Conservation (phyloP, 169 alveolate genomes). For the Amoebophrya sp. region DNA sequence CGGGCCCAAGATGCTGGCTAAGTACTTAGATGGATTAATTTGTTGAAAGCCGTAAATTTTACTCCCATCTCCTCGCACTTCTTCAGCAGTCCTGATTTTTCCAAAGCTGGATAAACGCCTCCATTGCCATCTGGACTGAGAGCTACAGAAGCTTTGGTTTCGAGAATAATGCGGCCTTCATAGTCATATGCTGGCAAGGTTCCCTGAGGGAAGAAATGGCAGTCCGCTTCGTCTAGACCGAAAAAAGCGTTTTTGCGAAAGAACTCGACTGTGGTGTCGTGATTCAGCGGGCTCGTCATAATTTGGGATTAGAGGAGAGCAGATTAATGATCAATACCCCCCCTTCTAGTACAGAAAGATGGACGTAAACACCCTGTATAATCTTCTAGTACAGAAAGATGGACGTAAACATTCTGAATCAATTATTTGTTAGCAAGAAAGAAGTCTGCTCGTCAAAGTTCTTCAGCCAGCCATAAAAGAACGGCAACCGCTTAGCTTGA, state of each 20-base stretch:
- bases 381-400: too few species aligned
- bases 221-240: conserved; percentile 56
- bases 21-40: too few species aligned
- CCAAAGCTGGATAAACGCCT: conserved; percentile 64
- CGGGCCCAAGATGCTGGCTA: too few species aligned
- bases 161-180: conserved; percentile 60
- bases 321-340: too few species aligned
- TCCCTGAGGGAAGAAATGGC: conserved; percentile 64
- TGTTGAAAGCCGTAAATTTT: too few species aligned
- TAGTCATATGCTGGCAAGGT: conserved; percentile 64
- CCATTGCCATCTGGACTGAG: conserved; percentile 77
- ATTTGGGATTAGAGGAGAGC: too few species aligned
- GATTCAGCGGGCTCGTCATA: conserved; percentile 64
- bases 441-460: too few species aligned
- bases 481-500: conserved; percentile 40
- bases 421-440: too few species aligned
- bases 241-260: conserved; percentile 60
- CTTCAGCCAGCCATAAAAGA: too few species aligned
- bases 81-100: conserved; percentile 52
- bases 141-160: conserved; percentile 47
- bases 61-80: conserved; percentile 55
- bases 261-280: conserved; percentile 53
- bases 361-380: too few species aligned
- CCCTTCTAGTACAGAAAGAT: too few species aligned
- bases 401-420: too few species aligned